A percentile compares a stretch with the other conserved stretches of the same genome.
These are phyloP conservation scores for Aspergillus caelatus DNA, from an alignment of 2,329 filamentous ascomycete species.

Conservation along the genomic window DNA sequence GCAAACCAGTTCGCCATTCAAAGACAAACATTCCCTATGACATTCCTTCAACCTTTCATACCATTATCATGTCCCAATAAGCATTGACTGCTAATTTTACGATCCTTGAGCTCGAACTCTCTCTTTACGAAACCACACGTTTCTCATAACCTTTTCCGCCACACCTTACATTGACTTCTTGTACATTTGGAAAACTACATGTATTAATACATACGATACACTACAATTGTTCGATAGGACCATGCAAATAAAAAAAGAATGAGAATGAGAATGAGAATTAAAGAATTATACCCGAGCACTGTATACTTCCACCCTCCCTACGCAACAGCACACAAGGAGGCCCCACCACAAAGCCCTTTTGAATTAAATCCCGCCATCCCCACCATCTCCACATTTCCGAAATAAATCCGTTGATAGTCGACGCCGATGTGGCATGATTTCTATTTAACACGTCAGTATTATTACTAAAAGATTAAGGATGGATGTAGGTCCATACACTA, in stretches of 20 bases:
- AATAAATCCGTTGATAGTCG: neutral
- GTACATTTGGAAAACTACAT: neutral
- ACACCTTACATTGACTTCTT: neutral
- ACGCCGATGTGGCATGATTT: neutral
- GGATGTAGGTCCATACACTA: neutral
- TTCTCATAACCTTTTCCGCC: neutral
- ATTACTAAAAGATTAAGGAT: neutral
- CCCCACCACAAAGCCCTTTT: neutral
- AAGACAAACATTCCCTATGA: slow-evolving; percentile 9
- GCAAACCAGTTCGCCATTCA: slow-evolving; percentile 7
- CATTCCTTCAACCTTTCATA: neutral
- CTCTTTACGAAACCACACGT: neutral
- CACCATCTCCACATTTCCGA: neutral
- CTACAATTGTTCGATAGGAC: neutral
- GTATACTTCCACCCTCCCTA: neutral
- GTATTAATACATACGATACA: neutral
- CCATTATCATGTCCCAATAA: neutral
- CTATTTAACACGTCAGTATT: neutral
- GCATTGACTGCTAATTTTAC: neutral
- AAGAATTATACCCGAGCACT: neutral
- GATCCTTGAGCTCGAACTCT: neutral
- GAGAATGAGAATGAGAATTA: neutral
- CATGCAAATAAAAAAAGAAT: neutral
- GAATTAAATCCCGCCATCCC: neutral
- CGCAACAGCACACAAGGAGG: neutral